Evolutionary conservation across 2,329 filamentous ascomycete genomes (phyloP).

Genomic region (Trichoderma brevicompactum): DNA sequence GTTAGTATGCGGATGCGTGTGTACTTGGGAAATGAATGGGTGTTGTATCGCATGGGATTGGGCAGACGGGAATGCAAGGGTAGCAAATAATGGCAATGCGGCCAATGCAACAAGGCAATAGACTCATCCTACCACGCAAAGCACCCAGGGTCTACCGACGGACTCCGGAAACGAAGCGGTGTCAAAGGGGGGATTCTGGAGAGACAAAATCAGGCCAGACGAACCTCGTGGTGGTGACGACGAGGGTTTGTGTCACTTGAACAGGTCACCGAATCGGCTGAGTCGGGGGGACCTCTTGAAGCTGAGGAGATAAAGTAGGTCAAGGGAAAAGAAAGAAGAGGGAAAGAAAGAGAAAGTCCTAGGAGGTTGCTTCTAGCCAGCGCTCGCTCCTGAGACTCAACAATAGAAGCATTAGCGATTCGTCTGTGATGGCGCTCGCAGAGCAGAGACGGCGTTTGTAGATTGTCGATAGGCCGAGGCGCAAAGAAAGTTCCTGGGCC

Average conservation of each 20-base stretch:
- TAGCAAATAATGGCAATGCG: background rate
- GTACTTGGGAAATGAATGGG: background rate
- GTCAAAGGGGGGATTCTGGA: background rate
- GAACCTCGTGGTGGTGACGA: constrained; percentile 33
- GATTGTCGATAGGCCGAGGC: constrained; percentile 8
- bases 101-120: constrained; percentile 2
- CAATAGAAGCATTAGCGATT: constrained; percentile 29
- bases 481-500: background rate
- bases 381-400: constrained; percentile 29
- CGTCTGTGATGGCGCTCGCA: constrained; percentile 26
- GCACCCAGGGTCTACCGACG: background rate
- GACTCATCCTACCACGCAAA: constrained; percentile 1
- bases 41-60: constrained; percentile 10
- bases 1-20: background rate
- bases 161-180: constrained; percentile 4
- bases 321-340: constrained; percentile 8
- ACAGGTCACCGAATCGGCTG: constrained; percentile 25
- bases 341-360: constrained; percentile 24
- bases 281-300: constrained; percentile 23
- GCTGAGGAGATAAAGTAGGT: background rate
- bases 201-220: constrained; percentile 25
- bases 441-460: constrained; percentile 23
- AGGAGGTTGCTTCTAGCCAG: constrained; percentile 28
- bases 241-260: constrained; percentile 31
- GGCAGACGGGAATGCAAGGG: background rate